Evolutionary conservation across 192 early-diverging fungal species (phyloP).

Genomic region (Chytriomyces sp.): DNA sequence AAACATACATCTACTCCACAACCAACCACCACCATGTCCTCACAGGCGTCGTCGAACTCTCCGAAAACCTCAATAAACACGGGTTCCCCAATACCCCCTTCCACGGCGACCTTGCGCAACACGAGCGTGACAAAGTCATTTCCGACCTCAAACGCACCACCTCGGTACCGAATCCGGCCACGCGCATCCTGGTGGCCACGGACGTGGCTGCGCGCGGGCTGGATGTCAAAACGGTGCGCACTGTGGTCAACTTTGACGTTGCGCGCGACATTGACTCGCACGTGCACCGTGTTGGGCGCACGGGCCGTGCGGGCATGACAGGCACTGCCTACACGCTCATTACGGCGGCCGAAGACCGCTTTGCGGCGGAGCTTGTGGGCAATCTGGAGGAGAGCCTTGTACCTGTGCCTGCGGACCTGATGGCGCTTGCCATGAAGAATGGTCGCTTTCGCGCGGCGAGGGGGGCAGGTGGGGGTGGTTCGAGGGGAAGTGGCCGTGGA

Average conservation of each 20-base stretch:
- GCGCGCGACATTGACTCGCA: constrained; percentile 84
- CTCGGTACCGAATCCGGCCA: constrained; percentile 61
- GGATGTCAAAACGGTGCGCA: constrained; percentile 75
- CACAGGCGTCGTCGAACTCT: constrained; percentile 65
- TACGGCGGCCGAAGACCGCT: constrained; percentile 77
- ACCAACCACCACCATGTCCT: background rate
- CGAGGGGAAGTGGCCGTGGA: constrained; percentile 47
- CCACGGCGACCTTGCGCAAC: constrained; percentile 79
- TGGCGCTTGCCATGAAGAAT: constrained; percentile 85
- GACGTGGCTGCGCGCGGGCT: constrained; percentile 69
- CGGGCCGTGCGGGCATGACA: constrained; percentile 92
- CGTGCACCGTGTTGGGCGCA: constrained; percentile 92
- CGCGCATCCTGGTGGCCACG: constrained; percentile 56
- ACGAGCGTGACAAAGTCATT: constrained; percentile 73
- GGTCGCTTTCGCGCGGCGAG: constrained; percentile 60
- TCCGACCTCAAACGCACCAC: constrained; percentile 64
- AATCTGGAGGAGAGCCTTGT: constrained; percentile 80
- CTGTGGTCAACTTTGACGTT: constrained; percentile 80
- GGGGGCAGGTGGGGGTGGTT: constrained; percentile 48
- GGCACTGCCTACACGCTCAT: constrained; percentile 93
- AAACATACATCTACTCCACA: background rate
- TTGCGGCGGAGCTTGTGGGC: constrained; percentile 41
- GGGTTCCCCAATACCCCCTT: constrained; percentile 64
- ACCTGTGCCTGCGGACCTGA: constrained; percentile 76
- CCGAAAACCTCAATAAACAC: constrained; percentile 58